Evolutionary conservation across 306 rosid species (phyloP).

Genomic region (Herpetospermum pedunculosum): DNA sequence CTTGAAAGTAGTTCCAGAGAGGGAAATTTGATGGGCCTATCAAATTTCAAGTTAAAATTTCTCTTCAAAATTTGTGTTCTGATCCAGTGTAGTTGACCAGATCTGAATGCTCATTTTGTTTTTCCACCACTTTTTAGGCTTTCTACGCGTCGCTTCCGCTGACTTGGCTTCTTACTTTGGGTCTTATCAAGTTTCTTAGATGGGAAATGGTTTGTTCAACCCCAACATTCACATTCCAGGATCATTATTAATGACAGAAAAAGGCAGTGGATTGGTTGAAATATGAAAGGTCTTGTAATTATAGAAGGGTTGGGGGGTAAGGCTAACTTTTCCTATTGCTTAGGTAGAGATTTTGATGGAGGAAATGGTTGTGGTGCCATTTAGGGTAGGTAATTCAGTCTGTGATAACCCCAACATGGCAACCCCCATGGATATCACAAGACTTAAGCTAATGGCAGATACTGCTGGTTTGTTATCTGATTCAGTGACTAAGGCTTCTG

Average conservation of each 20-base stretch:
- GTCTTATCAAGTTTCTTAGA: constrained; percentile 26
- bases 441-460: constrained; percentile 64
- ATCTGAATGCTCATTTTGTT: constrained; percentile 55
- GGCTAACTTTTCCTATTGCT: constrained; percentile 39
- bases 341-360: constrained; percentile 65
- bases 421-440: constrained; percentile 50
- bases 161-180: constrained; percentile 22
- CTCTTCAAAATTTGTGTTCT: constrained; percentile 29
- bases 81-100: constrained; percentile 70
- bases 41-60: constrained; percentile 24
- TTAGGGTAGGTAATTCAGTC: constrained; percentile 65
- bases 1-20: constrained; percentile 31
- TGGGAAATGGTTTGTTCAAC: constrained; percentile 43
- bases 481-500: constrained; percentile 37
- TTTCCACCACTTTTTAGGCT: constrained; percentile 36
- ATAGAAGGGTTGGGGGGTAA: constrained; percentile 41
- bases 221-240: constrained; percentile 36
- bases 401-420: constrained; percentile 53
- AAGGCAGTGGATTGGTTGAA: constrained; percentile 38
- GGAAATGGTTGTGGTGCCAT: constrained; percentile 63
- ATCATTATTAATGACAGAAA: constrained; percentile 37
- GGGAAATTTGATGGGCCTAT: constrained; percentile 28
- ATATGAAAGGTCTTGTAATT: constrained; percentile 54
- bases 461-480: constrained; percentile 36
- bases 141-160: constrained; percentile 26